Conservation (phyloP, 345 rosid species). For the Rhizophora mangle region DNA sequence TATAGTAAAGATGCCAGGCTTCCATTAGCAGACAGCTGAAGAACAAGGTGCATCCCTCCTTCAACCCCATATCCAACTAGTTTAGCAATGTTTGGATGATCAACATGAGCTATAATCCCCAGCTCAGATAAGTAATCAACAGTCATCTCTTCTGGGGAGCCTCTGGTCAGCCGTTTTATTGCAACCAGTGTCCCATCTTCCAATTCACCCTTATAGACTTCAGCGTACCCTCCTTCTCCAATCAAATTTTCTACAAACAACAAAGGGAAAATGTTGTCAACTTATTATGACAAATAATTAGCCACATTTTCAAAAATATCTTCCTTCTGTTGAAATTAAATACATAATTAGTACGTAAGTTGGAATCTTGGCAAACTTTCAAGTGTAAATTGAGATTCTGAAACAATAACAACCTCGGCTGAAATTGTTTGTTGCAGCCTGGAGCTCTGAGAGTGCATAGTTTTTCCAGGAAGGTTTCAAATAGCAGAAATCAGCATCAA, state of each 20-base stretch:
- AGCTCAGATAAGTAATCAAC: constrained; percentile 80
- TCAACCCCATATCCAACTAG: constrained; percentile 85
- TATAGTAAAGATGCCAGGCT: constrained; percentile 82
- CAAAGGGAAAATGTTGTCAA: constrained; percentile 5
- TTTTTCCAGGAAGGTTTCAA: constrained; percentile 79
- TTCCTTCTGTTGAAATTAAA: too few species aligned
- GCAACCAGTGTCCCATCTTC: constrained; percentile 62
- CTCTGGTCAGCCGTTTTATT: constrained; percentile 67
- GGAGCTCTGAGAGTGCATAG: constrained; percentile 59
- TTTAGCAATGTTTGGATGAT: constrained; percentile 90
- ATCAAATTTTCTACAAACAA: constrained; percentile 61
- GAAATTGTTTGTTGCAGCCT: constrained; percentile 64
- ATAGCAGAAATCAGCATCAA: constrained; percentile 56
- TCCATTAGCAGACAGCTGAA: constrained; percentile 80
- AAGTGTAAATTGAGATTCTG: neutral
- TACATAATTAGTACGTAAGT: neutral
- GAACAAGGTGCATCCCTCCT: constrained; percentile 94
- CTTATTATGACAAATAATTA: neutral
- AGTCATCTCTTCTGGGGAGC: constrained; percentile 81
- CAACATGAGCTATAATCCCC: constrained; percentile 87
- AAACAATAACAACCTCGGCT: constrained; percentile 52
- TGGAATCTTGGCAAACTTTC: neutral
- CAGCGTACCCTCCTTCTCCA: constrained; percentile 90
- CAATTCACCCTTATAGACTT: constrained; percentile 77
- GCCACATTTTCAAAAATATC: too few species aligned